Base-by-base conservation (phyloP, 2,329 filamentous ascomycete species). In the Cladosporium phlei region DNA sequence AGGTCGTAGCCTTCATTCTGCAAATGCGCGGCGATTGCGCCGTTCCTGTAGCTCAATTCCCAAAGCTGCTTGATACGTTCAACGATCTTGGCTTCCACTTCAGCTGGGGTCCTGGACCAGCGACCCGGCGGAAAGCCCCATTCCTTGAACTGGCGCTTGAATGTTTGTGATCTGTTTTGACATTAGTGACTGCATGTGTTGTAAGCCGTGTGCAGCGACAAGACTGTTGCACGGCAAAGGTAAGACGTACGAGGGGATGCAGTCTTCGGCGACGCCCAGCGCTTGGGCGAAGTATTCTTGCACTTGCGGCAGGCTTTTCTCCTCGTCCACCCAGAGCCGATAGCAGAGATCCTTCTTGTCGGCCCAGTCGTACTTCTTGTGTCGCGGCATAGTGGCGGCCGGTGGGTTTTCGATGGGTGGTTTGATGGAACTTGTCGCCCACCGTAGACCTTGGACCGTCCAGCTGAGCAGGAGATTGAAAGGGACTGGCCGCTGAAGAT, bases 261-360 rank as follows among this genome's bases (percentile, higher is more conserved):
- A 84, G 73, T 75, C 71, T 47, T 71, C 71, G 53, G 48, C 38
- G 40, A 61, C 50, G 38, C 52, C 51, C 50, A 63, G 58, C 35
- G 53, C 55, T 74, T 79, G 47, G 30, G 55, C 48, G 75, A 88
- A 83, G 59, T 82, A 81, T 20, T 82, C 75, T 72, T 87, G 85
- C 32, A 93, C 84, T 55, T 90, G 82, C 58, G 85, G 80, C 48
- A 90, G 69, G 30, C 80, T 78, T 68, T 78, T 83, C 56, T 80
- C 80, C 68, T 93, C 84, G 49, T 82, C 78, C 55, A 91, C 86
- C 59, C 89, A 93, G 59, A 93, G 77, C 55, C 79, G 77, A 64
- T 78, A 82, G 68, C 79, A 83, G 54, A 81, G 73, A 32, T 78
- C 75, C 58, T 78, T 73, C 65, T 85, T 84, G 49, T 79, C 80